Conservation (phyloP, 495 filamentous ascomycete species). For the Endocarpon pusillum region DNA sequence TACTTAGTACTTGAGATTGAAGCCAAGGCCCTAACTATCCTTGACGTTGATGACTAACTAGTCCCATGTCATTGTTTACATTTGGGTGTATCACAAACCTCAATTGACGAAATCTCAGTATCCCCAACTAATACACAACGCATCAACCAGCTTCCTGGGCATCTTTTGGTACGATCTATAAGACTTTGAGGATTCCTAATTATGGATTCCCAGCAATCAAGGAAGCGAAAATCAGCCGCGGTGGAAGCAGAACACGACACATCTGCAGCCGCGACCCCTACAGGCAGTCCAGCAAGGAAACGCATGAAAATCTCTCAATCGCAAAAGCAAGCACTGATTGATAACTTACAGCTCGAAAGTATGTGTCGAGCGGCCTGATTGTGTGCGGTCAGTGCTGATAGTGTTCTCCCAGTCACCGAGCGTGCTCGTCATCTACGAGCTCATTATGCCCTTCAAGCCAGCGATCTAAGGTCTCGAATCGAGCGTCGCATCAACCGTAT, state of each 20-base stretch:
- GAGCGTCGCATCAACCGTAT: slow-evolving; percentile 93
- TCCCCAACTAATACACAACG: too few species aligned
- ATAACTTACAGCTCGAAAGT: slow-evolving; percentile 90
- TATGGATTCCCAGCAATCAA: slow-evolving; percentile 37
- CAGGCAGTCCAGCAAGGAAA: slow-evolving; percentile 43
- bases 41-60: too few species aligned
- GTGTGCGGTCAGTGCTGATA: not conserved
- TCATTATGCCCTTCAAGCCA: slow-evolving; percentile 75
- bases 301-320: slow-evolving; percentile 48
- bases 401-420: slow-evolving; percentile 52
- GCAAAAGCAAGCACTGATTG: slow-evolving; percentile 79
- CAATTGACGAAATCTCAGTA: too few species aligned
- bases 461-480: slow-evolving; percentile 67
- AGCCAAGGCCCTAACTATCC: too few species aligned
- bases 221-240: slow-evolving; percentile 44
- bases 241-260: slow-evolving; percentile 16
- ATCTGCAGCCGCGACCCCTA: slow-evolving; percentile 24
- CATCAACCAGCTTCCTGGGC: too few species aligned
- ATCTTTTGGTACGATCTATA: too few species aligned
- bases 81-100: too few species aligned
- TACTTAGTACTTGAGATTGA: too few species aligned
- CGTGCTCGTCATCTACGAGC: slow-evolving; percentile 79
- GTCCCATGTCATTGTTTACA: too few species aligned
- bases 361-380: slow-evolving; percentile 5
- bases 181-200: too few species aligned